These are phyloP conservation scores for Metarhizium sp. DNA, from an alignment of 2,329 filamentous ascomycete genomes.

Conservation along the genomic window DNA sequence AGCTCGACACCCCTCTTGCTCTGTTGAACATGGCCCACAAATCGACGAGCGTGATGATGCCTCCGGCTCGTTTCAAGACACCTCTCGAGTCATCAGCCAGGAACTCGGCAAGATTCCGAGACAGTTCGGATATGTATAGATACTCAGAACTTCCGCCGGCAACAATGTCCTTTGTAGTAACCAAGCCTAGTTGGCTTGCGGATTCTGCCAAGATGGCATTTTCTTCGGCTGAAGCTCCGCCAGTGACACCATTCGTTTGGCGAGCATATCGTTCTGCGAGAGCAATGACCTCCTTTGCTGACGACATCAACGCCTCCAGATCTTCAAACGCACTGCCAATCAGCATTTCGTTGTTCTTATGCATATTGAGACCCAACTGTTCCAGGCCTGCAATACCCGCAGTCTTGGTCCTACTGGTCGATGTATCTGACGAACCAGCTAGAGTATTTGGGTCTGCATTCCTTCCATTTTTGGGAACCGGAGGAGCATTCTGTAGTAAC, in stretches of 20 bases:
- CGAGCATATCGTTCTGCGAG: conserved; percentile 81
- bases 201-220: conserved; percentile 71
- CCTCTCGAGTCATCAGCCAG: conserved; percentile 76
- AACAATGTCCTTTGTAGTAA: conserved; percentile 94
- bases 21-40: conserved; percentile 94
- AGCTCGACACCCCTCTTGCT: conserved; percentile 89
- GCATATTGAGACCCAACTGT: conserved; percentile 70
- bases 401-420: conserved; percentile 40
- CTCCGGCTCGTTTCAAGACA: conserved; percentile 68
- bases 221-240: conserved; percentile 57
- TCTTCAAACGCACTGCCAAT: conserved; percentile 95
- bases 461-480: conserved; percentile 58
- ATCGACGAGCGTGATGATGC: conserved; percentile 83
- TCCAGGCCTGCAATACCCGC: conserved; percentile 91
- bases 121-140: conserved; percentile 80
- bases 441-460: conserved; percentile 25
- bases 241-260: conserved; percentile 51
- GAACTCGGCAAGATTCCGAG: conserved; percentile 79
- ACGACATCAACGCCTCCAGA: conserved; percentile 92
- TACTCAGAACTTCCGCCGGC: conserved; percentile 66
- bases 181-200: conserved; percentile 66
- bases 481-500: conserved; percentile 83
- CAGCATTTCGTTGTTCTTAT: conserved; percentile 86
- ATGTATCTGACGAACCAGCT: conserved; percentile 14
- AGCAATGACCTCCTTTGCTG: conserved; percentile 90